Conservation (phyloP, 2,329 filamentous ascomycete genomes). For the Phialophora tarda region DNA sequence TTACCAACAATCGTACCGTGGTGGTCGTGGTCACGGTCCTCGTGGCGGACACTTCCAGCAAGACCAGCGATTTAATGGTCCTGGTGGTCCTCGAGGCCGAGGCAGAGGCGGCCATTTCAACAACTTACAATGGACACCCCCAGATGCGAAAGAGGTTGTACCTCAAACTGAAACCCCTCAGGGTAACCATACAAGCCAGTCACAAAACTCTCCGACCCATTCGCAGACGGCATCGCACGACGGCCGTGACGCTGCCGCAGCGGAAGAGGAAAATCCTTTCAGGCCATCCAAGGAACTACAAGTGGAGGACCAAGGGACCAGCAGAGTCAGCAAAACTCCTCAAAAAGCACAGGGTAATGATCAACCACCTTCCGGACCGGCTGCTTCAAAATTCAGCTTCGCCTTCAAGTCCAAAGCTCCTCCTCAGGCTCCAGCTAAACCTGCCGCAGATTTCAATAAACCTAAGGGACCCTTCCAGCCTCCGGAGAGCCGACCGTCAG, state of each 20-base stretch:
- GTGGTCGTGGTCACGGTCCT: slow-evolving; percentile 58
- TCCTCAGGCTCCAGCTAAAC: slow-evolving; percentile 59
- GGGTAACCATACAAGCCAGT: slow-evolving; percentile 45
- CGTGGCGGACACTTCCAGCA: slow-evolving; percentile 62
- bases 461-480: slow-evolving; percentile 49
- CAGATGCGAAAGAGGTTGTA: slow-evolving; percentile 56
- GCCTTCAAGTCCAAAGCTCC: slow-evolving; percentile 82
- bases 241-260: slow-evolving; percentile 43
- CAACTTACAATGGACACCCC: slow-evolving; percentile 73
- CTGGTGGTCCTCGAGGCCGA: slow-evolving; percentile 43
- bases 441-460: slow-evolving; percentile 56
- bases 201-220: slow-evolving; percentile 43
- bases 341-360: slow-evolving; percentile 60
- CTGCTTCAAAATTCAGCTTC: slow-evolving; percentile 82
- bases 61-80: slow-evolving; percentile 38
- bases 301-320: slow-evolving; percentile 65
- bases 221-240: slow-evolving; percentile 45
- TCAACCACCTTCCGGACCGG: slow-evolving; percentile 53
- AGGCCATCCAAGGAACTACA: slow-evolving; percentile 68
- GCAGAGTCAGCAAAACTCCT: slow-evolving; percentile 62
- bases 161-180: slow-evolving; percentile 46
- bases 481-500: slow-evolving; percentile 45
- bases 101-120: slow-evolving; percentile 66
- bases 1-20: slow-evolving; percentile 57
- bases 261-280: slow-evolving; percentile 66